Percentiles rank a stretch among this genome's conserved stretches.
Evolutionary conservation across 176 grass and related monocot species (phyloP).

Genomic region (Tuctoria greenei): DNA sequence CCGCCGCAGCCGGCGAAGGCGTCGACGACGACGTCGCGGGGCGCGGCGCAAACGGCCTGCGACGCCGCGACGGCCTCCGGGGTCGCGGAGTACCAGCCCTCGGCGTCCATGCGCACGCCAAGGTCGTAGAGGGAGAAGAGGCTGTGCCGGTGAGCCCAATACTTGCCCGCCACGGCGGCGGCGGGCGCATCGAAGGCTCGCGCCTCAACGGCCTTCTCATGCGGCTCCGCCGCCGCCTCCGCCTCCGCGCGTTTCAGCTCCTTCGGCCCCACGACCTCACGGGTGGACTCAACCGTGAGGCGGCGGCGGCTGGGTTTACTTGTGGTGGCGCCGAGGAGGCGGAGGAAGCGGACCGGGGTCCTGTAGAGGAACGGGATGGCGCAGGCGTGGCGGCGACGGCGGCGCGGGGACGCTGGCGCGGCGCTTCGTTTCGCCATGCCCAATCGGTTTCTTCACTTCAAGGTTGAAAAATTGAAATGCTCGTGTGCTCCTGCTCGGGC

Average conservation of each 20-base stretch:
- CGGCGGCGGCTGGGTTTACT: not conserved
- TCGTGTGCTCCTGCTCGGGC: not conserved
- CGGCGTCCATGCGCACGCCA: constrained; percentile 68
- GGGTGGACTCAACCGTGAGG: not conserved
- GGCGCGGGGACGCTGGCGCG: not conserved
- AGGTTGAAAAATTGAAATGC: not conserved
- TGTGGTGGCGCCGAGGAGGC: not conserved
- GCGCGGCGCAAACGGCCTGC: constrained; percentile 48
- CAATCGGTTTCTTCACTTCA: not conserved
- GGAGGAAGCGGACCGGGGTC: constrained; percentile 9
- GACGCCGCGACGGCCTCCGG: constrained; percentile 60
- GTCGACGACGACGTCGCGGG: constrained; percentile 49
- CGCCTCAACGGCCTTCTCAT: not conserved
- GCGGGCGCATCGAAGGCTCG: not conserved
- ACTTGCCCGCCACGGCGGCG: constrained; percentile 44
- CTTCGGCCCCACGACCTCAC: not conserved
- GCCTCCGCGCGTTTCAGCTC: not conserved
- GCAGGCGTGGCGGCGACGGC: not conserved
- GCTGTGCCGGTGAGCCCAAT: constrained; percentile 55
- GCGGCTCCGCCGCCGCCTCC: not conserved
- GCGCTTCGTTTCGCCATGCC: not conserved
- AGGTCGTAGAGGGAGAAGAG: constrained; percentile 69
- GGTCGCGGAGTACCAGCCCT: constrained; percentile 74
- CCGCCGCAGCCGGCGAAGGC: constrained; percentile 66
- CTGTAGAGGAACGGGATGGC: not conserved